Base-by-base conservation (phyloP, 1,284 basidiomycete species). In the Irpex sp. region DNA sequence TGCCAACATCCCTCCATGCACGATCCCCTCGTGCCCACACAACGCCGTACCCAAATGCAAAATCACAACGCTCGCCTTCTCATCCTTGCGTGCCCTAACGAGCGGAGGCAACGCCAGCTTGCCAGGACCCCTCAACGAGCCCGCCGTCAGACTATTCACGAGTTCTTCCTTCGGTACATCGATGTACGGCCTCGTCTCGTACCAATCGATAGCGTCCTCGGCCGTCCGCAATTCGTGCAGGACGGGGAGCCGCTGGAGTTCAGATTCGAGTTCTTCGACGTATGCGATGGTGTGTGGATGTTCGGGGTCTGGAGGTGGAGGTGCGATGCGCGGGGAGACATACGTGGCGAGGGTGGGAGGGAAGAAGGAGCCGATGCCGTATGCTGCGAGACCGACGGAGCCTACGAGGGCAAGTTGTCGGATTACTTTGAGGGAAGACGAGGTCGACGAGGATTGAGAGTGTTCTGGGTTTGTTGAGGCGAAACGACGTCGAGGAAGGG, bases 1-100 rank as follows among this genome's bases (percentile, higher is more conserved):
- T 33, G 95, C 94, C 26, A 98, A 79, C 64, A 98, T 73, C 1
- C 97, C 97, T 0, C 97, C 97, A 72, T 98, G 96, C 1, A 98
- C 78, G 66, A 98, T 93, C 0, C 95, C 95, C 74, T 97, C 94
- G 69, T 97, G 94, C 1, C 93, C 94, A 71, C 96, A 98, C 58
- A 98, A 70, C 4, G 88, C 89, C 43, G 92, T 78, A 1, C 96
- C 96, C 6, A 97, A 80, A 72, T 98, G 96, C 1, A 94, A 65
- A 63, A 97, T 78, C 11, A 87, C 81, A 62, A 87, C 72, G 5
- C 84, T 83, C 75, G 94, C 89, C 8, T 78, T 82, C 72, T 94
- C 92, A 75, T 97, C 93, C 63, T 79, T 79, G 69, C 81, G 85
- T n/a, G 86, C 85, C 17, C 94, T 83, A 5, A 93, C 83, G 1